A percentile compares a stretch with the other conserved stretches of the same genome.
phyloP scores from a whole-genome alignment of 2,329 filamentous ascomycete genomes.

The Aureobasidium uvarum region DNA sequence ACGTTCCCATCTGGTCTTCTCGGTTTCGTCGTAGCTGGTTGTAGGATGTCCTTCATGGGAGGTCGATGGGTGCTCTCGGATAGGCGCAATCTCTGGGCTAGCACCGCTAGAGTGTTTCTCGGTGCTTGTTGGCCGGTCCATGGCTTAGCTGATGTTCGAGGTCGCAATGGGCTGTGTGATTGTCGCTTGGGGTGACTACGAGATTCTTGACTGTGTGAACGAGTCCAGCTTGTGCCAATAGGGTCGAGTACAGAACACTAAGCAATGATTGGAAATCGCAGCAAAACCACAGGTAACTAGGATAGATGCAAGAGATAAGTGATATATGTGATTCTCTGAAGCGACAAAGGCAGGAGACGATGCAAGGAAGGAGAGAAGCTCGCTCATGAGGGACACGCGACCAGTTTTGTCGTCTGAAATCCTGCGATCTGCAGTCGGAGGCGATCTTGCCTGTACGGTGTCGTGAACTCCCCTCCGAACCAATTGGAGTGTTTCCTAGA shows the following conservation, averaged over 20 bases:
- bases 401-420: constrained; percentile 8
- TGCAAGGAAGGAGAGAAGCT: background rate
- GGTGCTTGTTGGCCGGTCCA: constrained; percentile 6
- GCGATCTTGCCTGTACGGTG: constrained; percentile 2
- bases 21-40: background rate
- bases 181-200: background rate
- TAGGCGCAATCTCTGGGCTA: background rate
- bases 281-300: background rate
- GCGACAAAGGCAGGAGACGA: background rate
- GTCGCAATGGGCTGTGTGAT: constrained; percentile 8
- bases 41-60: background rate
- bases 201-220: background rate
- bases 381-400: constrained; percentile 7
- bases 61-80: constrained; percentile 10
- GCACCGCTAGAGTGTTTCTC: constrained; percentile 3
- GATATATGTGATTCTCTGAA: background rate
- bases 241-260: background rate
- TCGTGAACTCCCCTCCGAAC: background rate
- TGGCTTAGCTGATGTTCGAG: background rate
- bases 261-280: background rate
- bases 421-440: constrained; percentile 14
- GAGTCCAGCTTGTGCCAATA: background rate
- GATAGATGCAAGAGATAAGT: background rate
- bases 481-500: constrained; percentile 7
- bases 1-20: constrained; percentile 46